Evolutionary conservation across 2,329 filamentous ascomycete genomes (phyloP).

Genomic region (Pyrenophora teres): DNA sequence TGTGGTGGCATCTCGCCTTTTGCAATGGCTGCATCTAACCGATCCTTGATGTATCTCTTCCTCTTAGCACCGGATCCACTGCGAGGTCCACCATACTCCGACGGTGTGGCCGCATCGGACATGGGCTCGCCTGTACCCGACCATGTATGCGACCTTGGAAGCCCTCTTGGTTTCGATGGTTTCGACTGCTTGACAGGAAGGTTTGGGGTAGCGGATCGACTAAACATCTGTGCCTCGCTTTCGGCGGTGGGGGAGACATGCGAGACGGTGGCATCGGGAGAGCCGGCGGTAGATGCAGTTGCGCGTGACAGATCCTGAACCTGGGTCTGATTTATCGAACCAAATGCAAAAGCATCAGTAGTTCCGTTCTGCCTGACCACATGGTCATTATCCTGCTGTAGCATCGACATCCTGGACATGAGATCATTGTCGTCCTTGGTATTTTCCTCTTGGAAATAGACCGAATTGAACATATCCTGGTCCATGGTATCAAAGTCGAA

Average conservation of each 20-base stretch:
- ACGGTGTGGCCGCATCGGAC: constrained; percentile 38
- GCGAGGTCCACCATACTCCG: constrained; percentile 34
- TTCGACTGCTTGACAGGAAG: constrained; percentile 20
- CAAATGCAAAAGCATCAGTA: constrained; percentile 9
- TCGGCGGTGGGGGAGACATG: constrained; percentile 28
- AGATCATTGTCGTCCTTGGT: constrained; percentile 4
- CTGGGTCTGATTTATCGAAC: constrained; percentile 1
- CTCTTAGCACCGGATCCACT: constrained; percentile 64
- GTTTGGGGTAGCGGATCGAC: constrained; percentile 33
- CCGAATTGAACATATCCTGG: constrained; percentile 10
- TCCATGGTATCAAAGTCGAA: constrained; percentile 13
- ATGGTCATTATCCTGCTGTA: constrained; percentile 2
- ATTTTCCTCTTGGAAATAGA: constrained; percentile 9
- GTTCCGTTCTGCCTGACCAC: background rate
- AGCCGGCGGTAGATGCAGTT: constrained; percentile 20
- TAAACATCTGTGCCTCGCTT: constrained; percentile 23
- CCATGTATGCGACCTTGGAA: constrained; percentile 47
- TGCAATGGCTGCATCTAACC: constrained; percentile 64
- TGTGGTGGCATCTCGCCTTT: constrained; percentile 84
- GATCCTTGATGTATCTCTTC: constrained; percentile 66
- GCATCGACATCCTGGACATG: constrained; percentile 2
- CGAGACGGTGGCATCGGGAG: constrained; percentile 24
- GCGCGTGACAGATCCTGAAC: constrained; percentile 6
- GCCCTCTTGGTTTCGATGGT: constrained; percentile 31
- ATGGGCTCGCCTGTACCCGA: constrained; percentile 40